These are phyloP conservation scores for Cucurbita ficifolia DNA, from an alignment of 306 rosid species.

Conservation along the genomic window DNA sequence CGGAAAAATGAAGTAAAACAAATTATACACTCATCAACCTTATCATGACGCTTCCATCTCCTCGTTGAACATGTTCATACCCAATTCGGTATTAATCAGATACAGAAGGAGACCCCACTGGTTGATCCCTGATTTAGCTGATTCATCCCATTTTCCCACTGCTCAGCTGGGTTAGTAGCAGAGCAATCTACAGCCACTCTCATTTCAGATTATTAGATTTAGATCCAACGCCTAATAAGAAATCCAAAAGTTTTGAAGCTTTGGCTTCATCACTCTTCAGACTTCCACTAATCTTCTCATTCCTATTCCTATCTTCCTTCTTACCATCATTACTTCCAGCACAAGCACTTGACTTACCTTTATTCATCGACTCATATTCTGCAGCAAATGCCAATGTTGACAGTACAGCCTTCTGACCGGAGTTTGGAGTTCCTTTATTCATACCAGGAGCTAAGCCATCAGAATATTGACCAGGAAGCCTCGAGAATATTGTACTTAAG, in stretches of 20 bases:
- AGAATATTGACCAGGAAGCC: constrained; percentile 25
- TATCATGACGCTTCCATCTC: not conserved
- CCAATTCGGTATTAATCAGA: not conserved
- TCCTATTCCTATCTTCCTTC: constrained; percentile 8
- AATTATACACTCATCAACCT: not conserved
- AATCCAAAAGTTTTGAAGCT: constrained; percentile 17
- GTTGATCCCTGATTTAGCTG: not conserved
- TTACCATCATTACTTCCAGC: not conserved
- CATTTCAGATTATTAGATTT: constrained; percentile 13
- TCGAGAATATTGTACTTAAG: constrained; percentile 16
- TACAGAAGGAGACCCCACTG: not conserved
- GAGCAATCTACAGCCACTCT: not conserved
- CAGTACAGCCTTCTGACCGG: constrained; percentile 40
- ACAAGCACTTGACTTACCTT: constrained; percentile 13
- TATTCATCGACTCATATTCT: constrained; percentile 36
- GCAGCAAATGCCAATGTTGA: constrained; percentile 69
- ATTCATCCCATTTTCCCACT: not conserved
- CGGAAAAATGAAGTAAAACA: not conserved
- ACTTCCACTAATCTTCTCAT: constrained; percentile 6
- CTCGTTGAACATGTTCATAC: not conserved
- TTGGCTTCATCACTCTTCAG: constrained; percentile 10
- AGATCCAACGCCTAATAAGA: constrained; percentile 9
- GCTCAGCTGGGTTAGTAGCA: not conserved
- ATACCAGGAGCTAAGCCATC: constrained; percentile 22
- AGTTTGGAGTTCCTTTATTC: constrained; percentile 24